phyloP scores from a whole-genome alignment of 2,329 filamentous ascomycete genomes.

The Neonectria neomacrospora region DNA sequence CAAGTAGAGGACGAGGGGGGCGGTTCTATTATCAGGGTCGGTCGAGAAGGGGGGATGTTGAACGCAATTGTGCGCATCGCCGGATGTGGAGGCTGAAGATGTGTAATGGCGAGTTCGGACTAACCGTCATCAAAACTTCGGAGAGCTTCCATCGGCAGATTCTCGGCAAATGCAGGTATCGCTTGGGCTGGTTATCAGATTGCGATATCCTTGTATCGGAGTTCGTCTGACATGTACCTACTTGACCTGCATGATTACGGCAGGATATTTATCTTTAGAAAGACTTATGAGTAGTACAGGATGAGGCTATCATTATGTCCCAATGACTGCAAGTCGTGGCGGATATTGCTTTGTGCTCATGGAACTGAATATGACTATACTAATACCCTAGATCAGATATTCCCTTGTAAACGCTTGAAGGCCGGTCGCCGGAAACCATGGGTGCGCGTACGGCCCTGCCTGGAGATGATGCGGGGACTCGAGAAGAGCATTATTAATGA shows the following conservation, averaged over 20 bases:
- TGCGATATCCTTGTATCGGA: constrained; percentile 35
- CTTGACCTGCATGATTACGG: background rate
- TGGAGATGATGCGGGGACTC: background rate
- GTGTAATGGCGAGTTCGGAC: constrained; percentile 44
- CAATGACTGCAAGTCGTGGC: background rate
- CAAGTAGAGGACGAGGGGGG: constrained; percentile 7
- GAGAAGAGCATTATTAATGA: background rate
- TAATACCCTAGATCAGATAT: background rate
- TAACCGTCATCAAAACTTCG: constrained; percentile 46
- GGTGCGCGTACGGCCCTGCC: background rate
- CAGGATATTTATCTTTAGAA: background rate
- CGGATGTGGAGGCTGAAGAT: constrained; percentile 49
- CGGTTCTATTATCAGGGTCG: constrained; percentile 20
- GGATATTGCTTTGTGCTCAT: background rate
- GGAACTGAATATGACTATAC: background rate
- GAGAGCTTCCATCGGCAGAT: constrained; percentile 48
- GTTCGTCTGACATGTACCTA: constrained; percentile 23
- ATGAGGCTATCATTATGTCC: background rate
- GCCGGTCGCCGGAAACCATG: background rate
- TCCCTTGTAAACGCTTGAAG: background rate
- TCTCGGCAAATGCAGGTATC: constrained; percentile 38
- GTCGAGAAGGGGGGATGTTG: constrained; percentile 28
- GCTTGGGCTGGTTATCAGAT: constrained; percentile 35
- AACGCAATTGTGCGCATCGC: constrained; percentile 48
- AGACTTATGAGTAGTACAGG: background rate